Percentiles rank a stretch among this genome's conserved stretches.
These are phyloP conservation scores for Ogataea paraovalis DNA, from an alignment of 805 yeast genomes.

Conservation along the genomic window DNA sequence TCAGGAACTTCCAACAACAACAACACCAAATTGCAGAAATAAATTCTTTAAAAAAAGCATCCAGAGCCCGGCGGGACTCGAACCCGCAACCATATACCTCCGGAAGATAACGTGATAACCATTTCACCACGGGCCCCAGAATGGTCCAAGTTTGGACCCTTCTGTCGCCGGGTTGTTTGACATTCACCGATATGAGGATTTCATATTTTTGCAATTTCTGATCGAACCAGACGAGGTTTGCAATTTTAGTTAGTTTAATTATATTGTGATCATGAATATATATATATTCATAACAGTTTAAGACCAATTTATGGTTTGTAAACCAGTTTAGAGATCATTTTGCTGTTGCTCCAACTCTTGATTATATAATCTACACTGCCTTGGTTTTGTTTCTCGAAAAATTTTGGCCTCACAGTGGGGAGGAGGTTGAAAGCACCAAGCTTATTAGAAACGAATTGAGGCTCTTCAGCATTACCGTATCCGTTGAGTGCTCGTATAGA, in stretches of 20 bases:
- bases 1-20: no score
- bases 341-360: not conserved
- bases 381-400: not conserved
- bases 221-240: no score
- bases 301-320: not conserved
- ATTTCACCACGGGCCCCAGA: slow-evolving; percentile 66
- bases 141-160: slow-evolving; percentile 1
- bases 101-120: slow-evolving; percentile 74
- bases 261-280: no score
- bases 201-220: not conserved
- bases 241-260: no score
- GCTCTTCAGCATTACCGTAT: no score
- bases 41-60: slow-evolving; percentile 7
- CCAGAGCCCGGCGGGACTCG: slow-evolving; percentile 65
- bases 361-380: not conserved
- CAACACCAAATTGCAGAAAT: no score
- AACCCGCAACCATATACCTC: slow-evolving; percentile 63
- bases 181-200: not conserved
- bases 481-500: no score
- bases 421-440: not conserved
- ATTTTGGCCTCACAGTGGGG: not conserved
- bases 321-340: not conserved
- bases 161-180: not conserved
- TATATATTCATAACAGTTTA: not conserved
- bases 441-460: not conserved